Evolutionary conservation across 371 early-diverging fungal genomes (phyloP).

Genomic region (Mucor mucedo): DNA sequence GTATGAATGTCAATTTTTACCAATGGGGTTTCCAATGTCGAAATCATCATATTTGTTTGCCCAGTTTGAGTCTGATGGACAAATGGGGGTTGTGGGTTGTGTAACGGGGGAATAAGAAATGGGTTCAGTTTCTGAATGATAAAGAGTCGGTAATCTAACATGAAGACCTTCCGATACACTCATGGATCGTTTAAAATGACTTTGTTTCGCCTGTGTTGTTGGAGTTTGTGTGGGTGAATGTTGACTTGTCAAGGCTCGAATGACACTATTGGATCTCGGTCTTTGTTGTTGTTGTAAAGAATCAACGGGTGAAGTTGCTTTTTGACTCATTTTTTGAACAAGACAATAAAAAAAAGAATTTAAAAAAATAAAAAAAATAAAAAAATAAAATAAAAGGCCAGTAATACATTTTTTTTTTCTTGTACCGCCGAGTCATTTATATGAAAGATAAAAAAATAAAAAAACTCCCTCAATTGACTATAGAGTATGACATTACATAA

Average conservation of each 20-base stretch:
- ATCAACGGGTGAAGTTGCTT: constrained; percentile 8
- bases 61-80: constrained; percentile 36
- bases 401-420: neutral
- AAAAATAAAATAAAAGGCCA: no score
- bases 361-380: no score
- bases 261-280: constrained; percentile 22
- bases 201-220: neutral
- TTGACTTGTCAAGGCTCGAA: constrained; percentile 15
- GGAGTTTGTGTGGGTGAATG: constrained; percentile 11
- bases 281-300: constrained; percentile 1
- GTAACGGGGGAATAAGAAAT: constrained; percentile 11
- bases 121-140: constrained; percentile 23
- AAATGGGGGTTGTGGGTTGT: constrained; percentile 2
- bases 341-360: neutral
- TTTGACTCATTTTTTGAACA: constrained; percentile 14
- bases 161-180: constrained; percentile 30
- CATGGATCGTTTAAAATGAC: constrained; percentile 19
- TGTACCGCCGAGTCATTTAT: no score
- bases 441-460: no score
- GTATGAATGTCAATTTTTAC: constrained; percentile 11
- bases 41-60: constrained; percentile 50
- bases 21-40: constrained; percentile 46
- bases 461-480: no score
- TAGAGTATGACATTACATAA: no score
- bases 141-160: constrained; percentile 20